phyloP scores from a whole-genome alignment of 1,284 basidiomycete species.

The Pseudomicrostroma phylloplanum region DNA sequence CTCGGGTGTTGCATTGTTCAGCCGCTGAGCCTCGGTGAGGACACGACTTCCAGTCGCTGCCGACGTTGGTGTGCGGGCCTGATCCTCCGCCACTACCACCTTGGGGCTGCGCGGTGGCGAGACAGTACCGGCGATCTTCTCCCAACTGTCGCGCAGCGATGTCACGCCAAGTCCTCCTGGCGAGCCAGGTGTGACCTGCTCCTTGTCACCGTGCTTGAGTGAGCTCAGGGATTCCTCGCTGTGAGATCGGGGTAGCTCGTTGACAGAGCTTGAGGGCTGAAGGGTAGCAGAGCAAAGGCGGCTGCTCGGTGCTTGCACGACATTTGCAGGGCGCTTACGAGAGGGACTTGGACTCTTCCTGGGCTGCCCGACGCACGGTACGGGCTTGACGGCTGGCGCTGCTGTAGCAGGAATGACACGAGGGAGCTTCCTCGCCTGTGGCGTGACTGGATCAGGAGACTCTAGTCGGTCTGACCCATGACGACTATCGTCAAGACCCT shows the following conservation, averaged over 20 bases:
- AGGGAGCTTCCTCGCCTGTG: conserved; percentile 15
- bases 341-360: conserved; percentile 43
- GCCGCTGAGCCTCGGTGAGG: conserved; percentile 19
- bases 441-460: conserved; percentile 16
- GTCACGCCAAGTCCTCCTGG: conserved; percentile 10
- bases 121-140: neutral
- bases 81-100: neutral
- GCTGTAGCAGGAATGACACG: conserved; percentile 14
- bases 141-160: conserved; percentile 3
- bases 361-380: conserved; percentile 48
- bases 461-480: neutral
- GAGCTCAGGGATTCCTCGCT: conserved; percentile 3
- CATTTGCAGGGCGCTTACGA: conserved; percentile 33
- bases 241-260: conserved; percentile 3
- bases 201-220: neutral
- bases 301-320: conserved; percentile 10
- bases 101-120: neutral
- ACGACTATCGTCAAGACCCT: conserved; percentile 13
- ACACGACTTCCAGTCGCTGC: conserved; percentile 4
- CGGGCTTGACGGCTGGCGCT: conserved; percentile 34
- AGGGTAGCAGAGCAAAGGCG: neutral
- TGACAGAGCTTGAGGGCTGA: neutral
- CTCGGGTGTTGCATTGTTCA: conserved; percentile 14
- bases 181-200: neutral
- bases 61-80: neutral